These are phyloP conservation scores for Poa annua DNA, from an alignment of 176 grass and related monocot genomes.

Conservation along the genomic window DNA sequence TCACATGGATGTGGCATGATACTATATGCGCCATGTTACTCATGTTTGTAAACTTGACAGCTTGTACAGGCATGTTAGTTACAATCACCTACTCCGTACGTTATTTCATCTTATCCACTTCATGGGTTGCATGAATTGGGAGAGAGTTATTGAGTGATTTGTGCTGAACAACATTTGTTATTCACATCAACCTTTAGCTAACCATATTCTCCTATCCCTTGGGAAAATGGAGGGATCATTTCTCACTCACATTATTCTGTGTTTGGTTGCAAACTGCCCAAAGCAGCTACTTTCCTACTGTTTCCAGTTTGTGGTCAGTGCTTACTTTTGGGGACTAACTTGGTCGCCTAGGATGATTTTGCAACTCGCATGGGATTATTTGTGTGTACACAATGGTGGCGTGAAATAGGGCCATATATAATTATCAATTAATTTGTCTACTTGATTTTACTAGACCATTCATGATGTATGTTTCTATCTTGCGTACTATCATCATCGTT, in stretches of 20 bases:
- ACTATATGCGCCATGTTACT: not conserved
- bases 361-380: constrained; percentile 17
- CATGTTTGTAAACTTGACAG: not conserved
- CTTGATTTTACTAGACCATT: constrained; percentile 22
- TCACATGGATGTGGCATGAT: constrained; percentile 6
- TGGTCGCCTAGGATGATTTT: not conserved
- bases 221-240: not conserved
- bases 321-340: not conserved
- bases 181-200: not conserved
- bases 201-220: not conserved
- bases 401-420: not conserved
- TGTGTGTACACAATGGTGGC: not conserved
- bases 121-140: constrained; percentile 25
- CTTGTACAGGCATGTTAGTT: not conserved
- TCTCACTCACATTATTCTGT: constrained; percentile 21
- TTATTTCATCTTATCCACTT: not conserved
- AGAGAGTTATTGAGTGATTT: not conserved
- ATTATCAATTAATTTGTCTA: not conserved
- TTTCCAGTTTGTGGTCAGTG: not conserved
- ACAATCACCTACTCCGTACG: not conserved
- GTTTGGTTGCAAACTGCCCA: not conserved
- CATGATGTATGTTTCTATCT: constrained; percentile 11
- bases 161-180: constrained; percentile 1
- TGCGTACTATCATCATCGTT: not conserved
- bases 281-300: not conserved